Base-by-base conservation (phyloP, 805 yeast genomes). In the Tetrapisispora nanseiensis region DNA sequence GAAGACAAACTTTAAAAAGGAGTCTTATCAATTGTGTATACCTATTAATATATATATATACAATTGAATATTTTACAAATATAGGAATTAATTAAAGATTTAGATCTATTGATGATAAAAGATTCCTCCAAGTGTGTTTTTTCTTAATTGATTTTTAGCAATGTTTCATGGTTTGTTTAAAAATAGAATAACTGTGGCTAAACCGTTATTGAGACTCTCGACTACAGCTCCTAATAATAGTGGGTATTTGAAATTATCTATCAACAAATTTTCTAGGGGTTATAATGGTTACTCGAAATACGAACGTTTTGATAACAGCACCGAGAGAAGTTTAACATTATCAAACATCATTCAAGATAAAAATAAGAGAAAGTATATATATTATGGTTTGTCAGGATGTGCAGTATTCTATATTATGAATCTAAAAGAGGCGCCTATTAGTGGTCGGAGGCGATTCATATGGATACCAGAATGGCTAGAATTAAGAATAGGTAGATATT, bases 381-480 rank as follows among this genome's bases (percentile, higher is more conserved):
- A 61, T 4, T 53, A 61, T 2, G 56, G 61, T 2, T 52, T 62
- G 6, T 71, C 65, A 16, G 60, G 61, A 0, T 50, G 67, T 9
- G 59, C 62, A 0, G 34, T 70, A 1, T 58, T 67, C 38, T 74
- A 69, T 57, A 65, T 69, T 23, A 69, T 80, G 24, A 71, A 80
- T 49, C 66, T 85, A 24, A 83, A 87, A 48, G 74, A 75, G 49
- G 95, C 95, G 0, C 96, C 96, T 1, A 80, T 81, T 21, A 79
- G 95, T 1, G 76, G 78, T 26, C 67, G 97, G 39, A 65, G 55
- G 24, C 68, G 97, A 48, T 74, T 86, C 52, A 74, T 87, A 56
- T 74, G 86, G 73, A 68, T 83, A 2, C 82, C 86, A 5, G 70
- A 71, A 39, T 74, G 78, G 67, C 48, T 82, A 26, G 96, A 86